Evolutionary conservation across 176 grass and related monocot genomes (phyloP).

Genomic region (Avena eriantha): DNA sequence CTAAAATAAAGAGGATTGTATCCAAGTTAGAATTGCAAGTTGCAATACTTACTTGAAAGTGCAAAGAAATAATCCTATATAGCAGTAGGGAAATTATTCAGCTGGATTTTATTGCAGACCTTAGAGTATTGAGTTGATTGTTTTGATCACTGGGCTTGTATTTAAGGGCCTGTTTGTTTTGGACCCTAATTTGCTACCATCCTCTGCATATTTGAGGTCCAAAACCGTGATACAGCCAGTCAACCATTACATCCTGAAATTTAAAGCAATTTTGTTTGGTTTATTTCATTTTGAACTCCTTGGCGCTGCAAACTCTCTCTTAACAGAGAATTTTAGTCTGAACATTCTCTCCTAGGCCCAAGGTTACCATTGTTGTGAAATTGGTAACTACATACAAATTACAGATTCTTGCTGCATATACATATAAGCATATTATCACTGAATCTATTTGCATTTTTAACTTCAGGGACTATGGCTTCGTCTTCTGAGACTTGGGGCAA

Average conservation of each 20-base stretch:
- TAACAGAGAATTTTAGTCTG: constrained; percentile 21
- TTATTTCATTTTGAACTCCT: constrained; percentile 5
- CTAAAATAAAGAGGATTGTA: constrained; percentile 13
- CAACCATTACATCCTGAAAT: constrained; percentile 12
- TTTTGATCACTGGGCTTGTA: constrained; percentile 29
- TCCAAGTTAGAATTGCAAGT: constrained; percentile 21
- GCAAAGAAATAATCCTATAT: background rate
- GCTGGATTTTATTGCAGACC: constrained; percentile 8
- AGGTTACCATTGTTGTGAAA: constrained; percentile 16
- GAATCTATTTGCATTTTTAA: constrained; percentile 39
- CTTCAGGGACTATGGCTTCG: constrained; percentile 94
- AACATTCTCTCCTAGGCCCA: background rate
- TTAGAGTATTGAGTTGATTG: background rate
- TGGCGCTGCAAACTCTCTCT: constrained; percentile 27
- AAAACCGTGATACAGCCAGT: background rate
- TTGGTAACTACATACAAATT: constrained; percentile 9
- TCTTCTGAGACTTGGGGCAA: constrained; percentile 94
- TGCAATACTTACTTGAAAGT: constrained; percentile 2
- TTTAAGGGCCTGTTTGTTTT: background rate
- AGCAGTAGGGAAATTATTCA: background rate
- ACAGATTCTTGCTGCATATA: constrained; percentile 16
- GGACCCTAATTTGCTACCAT: background rate
- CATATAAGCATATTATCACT: constrained; percentile 37
- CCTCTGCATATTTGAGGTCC: background rate
- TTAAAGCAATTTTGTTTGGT: background rate